These are phyloP conservation scores for Leishmania braziliensis DNA, from an alignment of 208 protist genomes.

Conservation along the genomic window DNA sequence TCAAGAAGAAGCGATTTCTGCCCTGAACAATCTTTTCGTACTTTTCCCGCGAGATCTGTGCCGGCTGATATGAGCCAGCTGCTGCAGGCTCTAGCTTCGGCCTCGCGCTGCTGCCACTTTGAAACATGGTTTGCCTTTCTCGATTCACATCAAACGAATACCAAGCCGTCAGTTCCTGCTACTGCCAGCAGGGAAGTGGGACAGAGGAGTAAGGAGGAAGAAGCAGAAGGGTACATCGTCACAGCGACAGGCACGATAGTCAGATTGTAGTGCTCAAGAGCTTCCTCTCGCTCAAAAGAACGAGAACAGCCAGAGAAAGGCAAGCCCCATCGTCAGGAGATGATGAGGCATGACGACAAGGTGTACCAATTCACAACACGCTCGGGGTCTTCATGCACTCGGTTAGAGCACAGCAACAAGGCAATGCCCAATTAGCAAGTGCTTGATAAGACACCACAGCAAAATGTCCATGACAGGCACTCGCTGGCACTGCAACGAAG, in stretches of 20 bases:
- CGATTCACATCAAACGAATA: neutral
- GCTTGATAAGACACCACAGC: neutral
- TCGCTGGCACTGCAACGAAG: neutral
- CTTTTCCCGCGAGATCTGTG: slow-evolving; percentile 70
- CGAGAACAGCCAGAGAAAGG: neutral
- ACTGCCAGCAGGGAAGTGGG: neutral
- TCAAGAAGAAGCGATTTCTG: slow-evolving; percentile 68
- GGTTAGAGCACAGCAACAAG: neutral
- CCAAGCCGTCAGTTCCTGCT: neutral
- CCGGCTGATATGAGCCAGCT: slow-evolving; percentile 37
- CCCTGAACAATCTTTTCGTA: slow-evolving; percentile 75
- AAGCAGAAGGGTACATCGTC: neutral
- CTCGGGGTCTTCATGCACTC: neutral
- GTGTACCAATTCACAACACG: neutral
- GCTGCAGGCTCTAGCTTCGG: slow-evolving; percentile 26
- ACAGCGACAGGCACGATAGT: too few relatives aligned
- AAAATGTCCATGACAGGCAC: too few relatives aligned
- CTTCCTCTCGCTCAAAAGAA: too few relatives aligned
- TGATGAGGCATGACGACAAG: neutral
- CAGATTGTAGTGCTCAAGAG: neutral
- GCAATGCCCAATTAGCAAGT: neutral
- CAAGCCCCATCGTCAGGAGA: neutral
- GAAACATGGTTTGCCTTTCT: slow-evolving; percentile 12
- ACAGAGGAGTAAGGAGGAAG: neutral
- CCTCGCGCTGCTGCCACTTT: slow-evolving; percentile 3